phyloP scores from a whole-genome alignment of 148 eudicot species.

The Rhododendron molle region DNA sequence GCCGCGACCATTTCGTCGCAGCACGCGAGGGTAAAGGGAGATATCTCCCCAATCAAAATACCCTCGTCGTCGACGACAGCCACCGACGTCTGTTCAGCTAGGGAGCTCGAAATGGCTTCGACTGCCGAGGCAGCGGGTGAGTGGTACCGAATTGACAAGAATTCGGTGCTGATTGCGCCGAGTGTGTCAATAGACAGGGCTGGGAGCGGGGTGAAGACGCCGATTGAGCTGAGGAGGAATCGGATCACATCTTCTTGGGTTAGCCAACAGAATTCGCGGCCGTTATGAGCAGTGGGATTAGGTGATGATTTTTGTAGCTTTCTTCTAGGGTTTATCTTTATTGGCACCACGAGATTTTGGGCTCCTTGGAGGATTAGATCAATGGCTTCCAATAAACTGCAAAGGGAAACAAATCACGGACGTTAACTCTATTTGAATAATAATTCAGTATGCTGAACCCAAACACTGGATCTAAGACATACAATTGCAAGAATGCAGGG shows the following conservation, averaged over 20 bases:
- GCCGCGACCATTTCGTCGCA: conserved; percentile 59
- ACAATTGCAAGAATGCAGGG: no score
- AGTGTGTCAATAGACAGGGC: conserved; percentile 51
- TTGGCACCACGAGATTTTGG: conserved; percentile 74
- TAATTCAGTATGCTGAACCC: background rate
- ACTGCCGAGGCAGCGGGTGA: conserved; percentile 49
- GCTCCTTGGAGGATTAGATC: conserved; percentile 70
- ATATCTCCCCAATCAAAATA: conserved; percentile 62
- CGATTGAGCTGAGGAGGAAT: conserved; percentile 64
- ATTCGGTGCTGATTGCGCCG: conserved; percentile 46
- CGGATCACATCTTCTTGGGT: conserved; percentile 78
- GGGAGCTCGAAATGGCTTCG: conserved; percentile 38
- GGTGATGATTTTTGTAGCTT: conserved; percentile 24
- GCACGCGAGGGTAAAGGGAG: conserved; percentile 53
- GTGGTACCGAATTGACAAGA: conserved; percentile 40
- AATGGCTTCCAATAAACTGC: conserved; percentile 77
- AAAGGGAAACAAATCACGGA: background rate
- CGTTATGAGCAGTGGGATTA: conserved; percentile 32
- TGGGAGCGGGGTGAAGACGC: conserved; percentile 57
- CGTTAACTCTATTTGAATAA: background rate
- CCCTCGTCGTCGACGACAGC: conserved; percentile 65
- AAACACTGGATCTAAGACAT: no score
- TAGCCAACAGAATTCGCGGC: conserved; percentile 73
- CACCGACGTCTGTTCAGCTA: conserved; percentile 50
- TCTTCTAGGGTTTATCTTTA: conserved; percentile 37